Conservation (phyloP, 2,329 filamentous ascomycete genomes). For the Fusarium napiforme region DNA sequence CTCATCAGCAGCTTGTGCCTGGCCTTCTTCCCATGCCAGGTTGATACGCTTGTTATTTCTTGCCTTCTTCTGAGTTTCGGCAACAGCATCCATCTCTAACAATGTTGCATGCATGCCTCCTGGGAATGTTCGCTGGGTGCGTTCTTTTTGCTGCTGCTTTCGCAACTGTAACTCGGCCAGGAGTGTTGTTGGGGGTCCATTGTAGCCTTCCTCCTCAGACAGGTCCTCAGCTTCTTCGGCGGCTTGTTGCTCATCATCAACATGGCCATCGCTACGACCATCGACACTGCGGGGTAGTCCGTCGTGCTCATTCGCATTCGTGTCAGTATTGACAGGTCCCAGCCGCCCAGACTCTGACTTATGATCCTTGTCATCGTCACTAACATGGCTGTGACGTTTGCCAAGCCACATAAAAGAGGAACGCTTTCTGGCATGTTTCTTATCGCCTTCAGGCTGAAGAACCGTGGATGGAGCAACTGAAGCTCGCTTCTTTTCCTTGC, state of each 20-base stretch:
- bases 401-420: slow-evolving; percentile 62
- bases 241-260: slow-evolving; percentile 49
- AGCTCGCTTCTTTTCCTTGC: slow-evolving; percentile 64
- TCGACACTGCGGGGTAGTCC: slow-evolving; percentile 44
- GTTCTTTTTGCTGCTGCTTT: slow-evolving; percentile 86
- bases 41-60: slow-evolving; percentile 81
- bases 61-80: slow-evolving; percentile 81
- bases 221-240: slow-evolving; percentile 58
- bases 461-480: slow-evolving; percentile 46
- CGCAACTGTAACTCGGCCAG: slow-evolving; percentile 91
- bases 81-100: slow-evolving; percentile 88
- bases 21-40: slow-evolving; percentile 87
- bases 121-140: slow-evolving; percentile 73
- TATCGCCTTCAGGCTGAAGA: slow-evolving; percentile 34
- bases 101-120: slow-evolving; percentile 92
- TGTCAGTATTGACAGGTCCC: slow-evolving; percentile 45
- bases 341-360: slow-evolving; percentile 36
- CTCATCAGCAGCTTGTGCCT: slow-evolving; percentile 56
- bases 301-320: slow-evolving; percentile 33
- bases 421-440: slow-evolving; percentile 57
- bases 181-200: slow-evolving; percentile 86
- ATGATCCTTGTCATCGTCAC: slow-evolving; percentile 43
- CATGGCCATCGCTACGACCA: slow-evolving; percentile 42
- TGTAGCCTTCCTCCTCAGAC: slow-evolving; percentile 62
- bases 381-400: slow-evolving; percentile 51